A percentile compares a stretch with the other conserved stretches of the same genome.
phyloP scores from a whole-genome alignment of 208 protist genomes.

The Wallacemonas sp. region DNA sequence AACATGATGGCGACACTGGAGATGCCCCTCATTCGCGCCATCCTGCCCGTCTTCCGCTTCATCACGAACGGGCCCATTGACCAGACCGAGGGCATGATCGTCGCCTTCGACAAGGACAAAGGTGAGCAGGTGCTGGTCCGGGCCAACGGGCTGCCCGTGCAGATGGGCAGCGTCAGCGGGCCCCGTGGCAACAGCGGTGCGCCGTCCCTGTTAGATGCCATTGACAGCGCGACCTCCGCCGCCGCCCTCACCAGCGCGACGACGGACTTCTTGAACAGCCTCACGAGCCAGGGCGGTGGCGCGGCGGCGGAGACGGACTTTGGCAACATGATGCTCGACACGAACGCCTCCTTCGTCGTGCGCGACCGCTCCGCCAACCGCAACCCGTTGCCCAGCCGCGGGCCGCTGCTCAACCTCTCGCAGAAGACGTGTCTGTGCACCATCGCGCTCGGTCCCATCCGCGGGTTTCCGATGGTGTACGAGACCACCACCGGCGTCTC shows the following conservation, averaged over 20 bases:
- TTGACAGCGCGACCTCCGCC: constrained; percentile 15
- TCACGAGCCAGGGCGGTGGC: background rate
- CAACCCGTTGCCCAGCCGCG: constrained; percentile 24
- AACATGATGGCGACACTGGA: constrained; percentile 73
- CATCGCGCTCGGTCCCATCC: constrained; percentile 76
- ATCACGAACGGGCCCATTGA: constrained; percentile 35
- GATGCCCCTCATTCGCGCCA: constrained; percentile 62
- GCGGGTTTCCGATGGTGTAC: constrained; percentile 85
- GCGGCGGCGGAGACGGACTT: background rate
- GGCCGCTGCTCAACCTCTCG: constrained; percentile 69
- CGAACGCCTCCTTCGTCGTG: constrained; percentile 63
- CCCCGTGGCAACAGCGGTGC: background rate
- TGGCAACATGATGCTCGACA: constrained; percentile 37
- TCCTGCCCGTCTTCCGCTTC: constrained; percentile 79
- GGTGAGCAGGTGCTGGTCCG: constrained; percentile 72
- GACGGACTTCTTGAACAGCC: constrained; percentile 3
- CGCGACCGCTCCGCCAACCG: constrained; percentile 19
- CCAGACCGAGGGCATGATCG: constrained; percentile 67
- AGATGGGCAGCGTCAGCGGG: constrained; percentile 20
- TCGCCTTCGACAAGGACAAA: constrained; percentile 77
- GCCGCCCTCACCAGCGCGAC: constrained; percentile 1
- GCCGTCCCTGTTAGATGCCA: constrained; percentile 8
- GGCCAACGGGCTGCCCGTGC: constrained; percentile 69
- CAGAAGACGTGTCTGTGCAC: constrained; percentile 84
- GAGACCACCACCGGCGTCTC: constrained; percentile 70